Evolutionary conservation across 202 grass and related monocot genomes (phyloP), one percentile per base, ranked within the genome.

Genomic region (Zizania palustris): DNA sequence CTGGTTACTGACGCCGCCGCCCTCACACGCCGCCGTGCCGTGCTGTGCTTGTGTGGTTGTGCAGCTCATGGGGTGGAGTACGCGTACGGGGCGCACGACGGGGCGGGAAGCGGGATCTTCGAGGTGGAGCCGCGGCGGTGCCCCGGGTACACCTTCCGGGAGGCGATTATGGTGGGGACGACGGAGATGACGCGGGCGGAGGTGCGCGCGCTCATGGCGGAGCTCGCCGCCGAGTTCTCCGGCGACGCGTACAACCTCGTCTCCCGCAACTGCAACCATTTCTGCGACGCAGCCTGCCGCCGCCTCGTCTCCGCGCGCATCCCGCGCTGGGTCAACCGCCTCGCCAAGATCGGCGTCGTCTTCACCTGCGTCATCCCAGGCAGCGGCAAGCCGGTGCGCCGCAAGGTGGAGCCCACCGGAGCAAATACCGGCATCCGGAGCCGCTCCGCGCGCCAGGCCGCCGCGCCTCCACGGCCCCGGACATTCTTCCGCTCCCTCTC

Each of bases 251-350:
- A 97, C 83, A 97, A 92, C 81, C 86, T 97, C 55, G 86, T 97
- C 37, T 93, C 94, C 60, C 90, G 92, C 80, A 97, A 97, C 79
- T 97, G 94, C 88, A 97, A 97, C 84, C 94, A 97, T 79, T 97
- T 97, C 82, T 97, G 94, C 88, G 87, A 97, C 86, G 88, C 86
- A 49, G 88, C 85, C 14, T 93, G 94, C 84, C 86, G 88, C 72
- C 90, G 91, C 72, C 88, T 97, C 57, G 83, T 92, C 11, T 75
- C 65, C 57, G 86, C 75, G 0, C 84, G 71, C 79, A 93, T 97
- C 78, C 94, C 94, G 63, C 86, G 82, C 19, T 97, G 94, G 94
- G 86, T 97, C 86, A 93, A 97, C 85, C 94, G 94, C 69, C 94
- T 97, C 60, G 88, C 94, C 48, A 91, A 91, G 70, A 97, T 97